Evolutionary conservation across 164 flowering plant species (phyloP).

Genomic region (Tetrastigma voinierianum): DNA sequence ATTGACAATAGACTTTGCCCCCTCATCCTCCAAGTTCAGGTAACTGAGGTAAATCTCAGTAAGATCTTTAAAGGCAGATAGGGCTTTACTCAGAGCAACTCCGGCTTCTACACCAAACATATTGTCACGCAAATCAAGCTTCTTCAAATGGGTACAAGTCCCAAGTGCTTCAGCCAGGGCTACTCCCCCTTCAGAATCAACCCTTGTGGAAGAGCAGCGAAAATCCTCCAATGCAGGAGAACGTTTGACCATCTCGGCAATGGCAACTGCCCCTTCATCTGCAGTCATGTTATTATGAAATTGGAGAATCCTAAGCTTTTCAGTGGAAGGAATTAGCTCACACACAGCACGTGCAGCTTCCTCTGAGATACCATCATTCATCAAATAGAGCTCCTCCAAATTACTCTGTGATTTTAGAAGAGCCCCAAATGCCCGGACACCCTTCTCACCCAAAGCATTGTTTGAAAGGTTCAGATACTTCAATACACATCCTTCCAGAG

Average conservation of each 20-base stretch:
- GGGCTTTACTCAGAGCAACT: slow-evolving; percentile 42
- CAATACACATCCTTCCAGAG: slow-evolving; percentile 46
- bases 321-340: slow-evolving; percentile 55
- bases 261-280: slow-evolving; percentile 71
- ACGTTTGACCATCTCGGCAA: slow-evolving; percentile 47
- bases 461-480: slow-evolving; percentile 55
- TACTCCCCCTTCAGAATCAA: slow-evolving; percentile 59
- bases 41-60: slow-evolving; percentile 65
- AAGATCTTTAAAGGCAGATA: slow-evolving; percentile 36
- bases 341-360: slow-evolving; percentile 60
- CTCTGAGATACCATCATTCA: slow-evolving; percentile 70
- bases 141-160: slow-evolving; percentile 36
- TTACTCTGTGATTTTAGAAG: slow-evolving; percentile 49
- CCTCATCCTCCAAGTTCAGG: slow-evolving; percentile 68
- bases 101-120: slow-evolving; percentile 78
- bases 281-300: slow-evolving; percentile 82
- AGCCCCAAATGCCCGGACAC: slow-evolving; percentile 52
- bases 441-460: slow-evolving; percentile 75
- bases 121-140: slow-evolving; percentile 68
- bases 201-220: slow-evolving; percentile 63
- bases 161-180: slow-evolving; percentile 54
- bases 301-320: slow-evolving; percentile 48
- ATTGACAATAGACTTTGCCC: slow-evolving; percentile 45
- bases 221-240: slow-evolving; percentile 57
- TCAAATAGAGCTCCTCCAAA: slow-evolving; percentile 61